Evolutionary conservation across 2,329 filamentous ascomycete genomes (phyloP).

Genomic region (Biscogniauxia marginata): DNA sequence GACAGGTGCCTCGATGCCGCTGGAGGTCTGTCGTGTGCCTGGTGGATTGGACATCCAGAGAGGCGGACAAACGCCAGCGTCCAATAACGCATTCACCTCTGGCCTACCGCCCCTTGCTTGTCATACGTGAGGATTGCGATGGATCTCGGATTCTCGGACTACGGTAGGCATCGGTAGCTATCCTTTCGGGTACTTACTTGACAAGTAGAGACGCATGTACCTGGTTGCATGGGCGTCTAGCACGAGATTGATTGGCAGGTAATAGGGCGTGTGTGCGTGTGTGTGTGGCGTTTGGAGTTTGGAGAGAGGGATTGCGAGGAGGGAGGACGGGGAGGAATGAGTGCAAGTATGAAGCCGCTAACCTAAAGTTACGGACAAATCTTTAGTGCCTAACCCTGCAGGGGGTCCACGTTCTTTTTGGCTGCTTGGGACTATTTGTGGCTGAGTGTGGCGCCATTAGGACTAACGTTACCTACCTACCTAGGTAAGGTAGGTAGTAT

Average conservation of each 20-base stretch:
- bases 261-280: neutral
- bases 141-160: constrained; percentile 4
- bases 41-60: constrained; percentile 26
- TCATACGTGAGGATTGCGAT: constrained; percentile 19
- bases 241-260: neutral
- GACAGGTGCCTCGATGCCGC: constrained; percentile 25
- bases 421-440: neutral
- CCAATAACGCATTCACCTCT: constrained; percentile 22
- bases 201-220: neutral
- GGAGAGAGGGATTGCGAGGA: constrained; percentile 2
- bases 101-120: constrained; percentile 21
- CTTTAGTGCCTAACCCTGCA: neutral
- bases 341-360: neutral
- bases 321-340: neutral
- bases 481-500: no score
- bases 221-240: neutral
- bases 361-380: neutral
- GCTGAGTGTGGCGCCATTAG: neutral
- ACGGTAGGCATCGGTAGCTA: neutral
- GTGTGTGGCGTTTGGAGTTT: neutral
- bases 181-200: neutral
- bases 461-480: no score
- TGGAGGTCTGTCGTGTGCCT: constrained; percentile 28
- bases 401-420: neutral
- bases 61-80: constrained; percentile 27